Evolutionary conservation across 148 eudicot genomes (phyloP).

Genomic region (Spergularia marina): DNA sequence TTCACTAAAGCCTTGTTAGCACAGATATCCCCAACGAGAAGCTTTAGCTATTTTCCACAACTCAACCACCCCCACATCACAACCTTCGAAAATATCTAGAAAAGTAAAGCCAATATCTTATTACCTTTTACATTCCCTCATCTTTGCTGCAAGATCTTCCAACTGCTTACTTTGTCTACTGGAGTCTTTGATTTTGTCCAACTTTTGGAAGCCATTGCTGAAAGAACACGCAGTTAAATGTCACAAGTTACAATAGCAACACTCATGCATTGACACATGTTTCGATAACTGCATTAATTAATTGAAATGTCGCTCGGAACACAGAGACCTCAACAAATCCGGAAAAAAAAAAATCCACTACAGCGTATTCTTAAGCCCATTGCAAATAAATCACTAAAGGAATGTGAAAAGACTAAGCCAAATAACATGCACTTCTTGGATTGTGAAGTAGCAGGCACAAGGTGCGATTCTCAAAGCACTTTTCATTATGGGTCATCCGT

Average conservation of each 20-base stretch:
- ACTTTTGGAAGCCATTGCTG: constrained; percentile 98
- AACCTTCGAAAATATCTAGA: background rate
- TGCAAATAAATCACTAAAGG: background rate
- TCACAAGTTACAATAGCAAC: background rate
- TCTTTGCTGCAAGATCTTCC: constrained; percentile 95
- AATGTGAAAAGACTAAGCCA: background rate
- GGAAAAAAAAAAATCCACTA: background rate
- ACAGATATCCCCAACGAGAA: background rate
- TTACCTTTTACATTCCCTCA: constrained; percentile 99
- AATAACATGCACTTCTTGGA: background rate
- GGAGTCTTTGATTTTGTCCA: constrained; percentile 91
- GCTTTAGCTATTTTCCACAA: background rate
- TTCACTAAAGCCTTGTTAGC: background rate
- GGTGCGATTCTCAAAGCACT: no score
- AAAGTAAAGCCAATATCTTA: background rate
- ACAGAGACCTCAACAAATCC: background rate
- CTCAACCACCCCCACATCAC: background rate
- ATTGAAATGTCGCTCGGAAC: background rate
- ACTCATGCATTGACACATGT: background rate
- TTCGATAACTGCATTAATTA: background rate
- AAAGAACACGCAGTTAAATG: background rate
- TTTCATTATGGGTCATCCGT: no score
- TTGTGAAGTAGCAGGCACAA: background rate
- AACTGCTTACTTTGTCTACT: constrained; percentile 93
- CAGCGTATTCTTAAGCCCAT: background rate